Conservation (phyloP, 1,284 basidiomycete species). For the Sanghuangporus baumii region DNA sequence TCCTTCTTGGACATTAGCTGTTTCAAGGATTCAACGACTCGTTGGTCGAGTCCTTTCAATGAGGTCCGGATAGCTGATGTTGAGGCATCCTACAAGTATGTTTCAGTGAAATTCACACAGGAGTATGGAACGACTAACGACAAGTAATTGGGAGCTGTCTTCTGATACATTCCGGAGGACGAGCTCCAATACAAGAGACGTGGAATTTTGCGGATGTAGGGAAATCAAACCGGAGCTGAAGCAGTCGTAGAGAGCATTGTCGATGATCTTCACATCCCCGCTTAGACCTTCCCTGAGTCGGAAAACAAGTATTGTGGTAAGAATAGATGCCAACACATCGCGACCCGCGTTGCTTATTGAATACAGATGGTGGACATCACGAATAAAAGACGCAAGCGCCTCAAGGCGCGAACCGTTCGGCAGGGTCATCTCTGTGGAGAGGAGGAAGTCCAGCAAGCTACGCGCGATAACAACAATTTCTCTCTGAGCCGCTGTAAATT, state of each 20-base stretch:
- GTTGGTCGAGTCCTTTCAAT: conserved; percentile 4
- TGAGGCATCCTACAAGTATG: neutral
- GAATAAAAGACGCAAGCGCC: neutral
- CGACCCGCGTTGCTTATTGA: neutral
- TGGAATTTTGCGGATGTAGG: conserved; percentile 6
- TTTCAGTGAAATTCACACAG: neutral
- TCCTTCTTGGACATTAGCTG: conserved; percentile 1
- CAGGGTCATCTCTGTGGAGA: neutral
- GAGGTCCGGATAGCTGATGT: conserved; percentile 8
- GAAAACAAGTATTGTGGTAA: conserved; percentile 9
- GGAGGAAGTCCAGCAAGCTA: neutral
- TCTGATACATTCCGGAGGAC: conserved; percentile 1
- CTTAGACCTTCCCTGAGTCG: conserved; percentile 11
- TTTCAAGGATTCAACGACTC: neutral
- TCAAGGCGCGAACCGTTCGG: neutral
- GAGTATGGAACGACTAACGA: conserved; percentile 4
- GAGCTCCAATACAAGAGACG: neutral
- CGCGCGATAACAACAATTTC: neutral
- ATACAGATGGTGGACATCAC: neutral
- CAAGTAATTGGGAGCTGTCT: neutral
- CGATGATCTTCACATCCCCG: conserved; percentile 9
- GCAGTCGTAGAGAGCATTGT: neutral
- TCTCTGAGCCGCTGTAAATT: neutral
- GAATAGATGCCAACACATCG: conserved; percentile 4
- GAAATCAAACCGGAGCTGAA: neutral